Conservation (phyloP, 768 basidiomycete species). For the Phylloporus scabripes region DNA sequence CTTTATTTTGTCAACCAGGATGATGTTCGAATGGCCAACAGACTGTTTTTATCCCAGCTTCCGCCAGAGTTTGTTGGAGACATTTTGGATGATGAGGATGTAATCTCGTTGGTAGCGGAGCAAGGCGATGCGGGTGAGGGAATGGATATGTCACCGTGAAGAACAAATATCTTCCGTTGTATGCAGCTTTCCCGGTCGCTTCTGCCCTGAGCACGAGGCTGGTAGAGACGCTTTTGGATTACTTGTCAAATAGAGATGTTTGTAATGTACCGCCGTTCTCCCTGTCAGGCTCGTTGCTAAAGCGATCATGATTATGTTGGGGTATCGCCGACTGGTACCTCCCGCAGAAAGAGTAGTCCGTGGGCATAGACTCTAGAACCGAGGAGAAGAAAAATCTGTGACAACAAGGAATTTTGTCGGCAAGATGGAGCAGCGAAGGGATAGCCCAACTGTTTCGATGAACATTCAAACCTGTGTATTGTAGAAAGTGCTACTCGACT, state of each 20-base stretch:
- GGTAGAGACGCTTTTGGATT: background rate
- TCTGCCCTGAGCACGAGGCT: background rate
- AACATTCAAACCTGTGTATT: background rate
- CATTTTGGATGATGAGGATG: conserved; percentile 14
- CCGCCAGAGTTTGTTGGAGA: conserved; percentile 27
- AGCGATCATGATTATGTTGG: too few species aligned
- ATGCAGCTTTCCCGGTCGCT: background rate
- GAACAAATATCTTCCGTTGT: background rate
- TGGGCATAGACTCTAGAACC: too few species aligned
- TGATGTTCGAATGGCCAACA: conserved; percentile 35
- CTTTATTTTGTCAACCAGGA: conserved; percentile 17
- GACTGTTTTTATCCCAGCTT: conserved; percentile 32
- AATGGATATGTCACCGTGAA: conserved; percentile 13
- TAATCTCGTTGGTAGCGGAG: background rate
- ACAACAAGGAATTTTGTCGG: too few species aligned
- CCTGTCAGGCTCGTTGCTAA: background rate
- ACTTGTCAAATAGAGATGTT: background rate
- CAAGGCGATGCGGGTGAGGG: background rate
- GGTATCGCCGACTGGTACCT: too few species aligned
- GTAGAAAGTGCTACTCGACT: background rate
- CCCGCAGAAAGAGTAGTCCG: too few species aligned
- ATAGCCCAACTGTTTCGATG: background rate
- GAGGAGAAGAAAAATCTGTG: too few species aligned
- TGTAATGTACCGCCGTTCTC: background rate
- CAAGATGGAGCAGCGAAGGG: too few species aligned